Conservation (phyloP, 352 stramenopile species). For the Phytopythium litorale region DNA sequence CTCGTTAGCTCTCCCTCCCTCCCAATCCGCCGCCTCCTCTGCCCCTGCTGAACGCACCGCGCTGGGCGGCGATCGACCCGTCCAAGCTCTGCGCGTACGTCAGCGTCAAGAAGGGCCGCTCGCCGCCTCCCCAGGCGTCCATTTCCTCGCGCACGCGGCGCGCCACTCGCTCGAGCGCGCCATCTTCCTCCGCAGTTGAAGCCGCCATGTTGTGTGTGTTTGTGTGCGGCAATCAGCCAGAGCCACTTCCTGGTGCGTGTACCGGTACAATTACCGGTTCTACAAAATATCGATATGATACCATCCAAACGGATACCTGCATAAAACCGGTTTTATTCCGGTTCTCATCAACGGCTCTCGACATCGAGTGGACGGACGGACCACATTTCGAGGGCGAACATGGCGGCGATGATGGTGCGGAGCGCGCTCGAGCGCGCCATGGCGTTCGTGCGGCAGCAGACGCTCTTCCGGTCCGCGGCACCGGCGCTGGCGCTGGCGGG, state of each 20-base stretch:
- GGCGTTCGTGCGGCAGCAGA: conserved; percentile 49
- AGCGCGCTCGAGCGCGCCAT: conserved; percentile 65
- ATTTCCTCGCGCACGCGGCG: conserved; percentile 23
- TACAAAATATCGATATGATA: too few relatives aligned
- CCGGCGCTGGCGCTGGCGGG: conserved; percentile 34
- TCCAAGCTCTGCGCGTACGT: conserved; percentile 91
- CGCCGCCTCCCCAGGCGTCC: conserved; percentile 13
- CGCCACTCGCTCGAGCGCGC: conserved; percentile 21
- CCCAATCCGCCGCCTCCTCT: background rate
- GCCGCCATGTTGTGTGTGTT: background rate
- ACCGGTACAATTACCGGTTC: too few relatives aligned
- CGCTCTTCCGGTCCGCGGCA: conserved; percentile 32
- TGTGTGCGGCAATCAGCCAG: background rate
- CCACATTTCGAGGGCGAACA: conserved; percentile 12
- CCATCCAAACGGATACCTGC: too few relatives aligned
- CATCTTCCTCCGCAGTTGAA: conserved; percentile 1
- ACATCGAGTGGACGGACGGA: background rate
- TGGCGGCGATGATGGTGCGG: conserved; percentile 61
- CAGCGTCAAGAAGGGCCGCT: conserved; percentile 63
- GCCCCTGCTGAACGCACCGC: conserved; percentile 24
- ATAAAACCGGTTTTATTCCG: too few relatives aligned
- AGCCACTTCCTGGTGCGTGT: too few relatives aligned
- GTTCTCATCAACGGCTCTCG: too few relatives aligned
- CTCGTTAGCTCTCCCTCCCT: background rate
- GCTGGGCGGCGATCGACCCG: conserved; percentile 64